These are phyloP conservation scores for Eremochloa ophiuroides DNA, from an alignment of 176 grass and related monocot species.

Conservation along the genomic window DNA sequence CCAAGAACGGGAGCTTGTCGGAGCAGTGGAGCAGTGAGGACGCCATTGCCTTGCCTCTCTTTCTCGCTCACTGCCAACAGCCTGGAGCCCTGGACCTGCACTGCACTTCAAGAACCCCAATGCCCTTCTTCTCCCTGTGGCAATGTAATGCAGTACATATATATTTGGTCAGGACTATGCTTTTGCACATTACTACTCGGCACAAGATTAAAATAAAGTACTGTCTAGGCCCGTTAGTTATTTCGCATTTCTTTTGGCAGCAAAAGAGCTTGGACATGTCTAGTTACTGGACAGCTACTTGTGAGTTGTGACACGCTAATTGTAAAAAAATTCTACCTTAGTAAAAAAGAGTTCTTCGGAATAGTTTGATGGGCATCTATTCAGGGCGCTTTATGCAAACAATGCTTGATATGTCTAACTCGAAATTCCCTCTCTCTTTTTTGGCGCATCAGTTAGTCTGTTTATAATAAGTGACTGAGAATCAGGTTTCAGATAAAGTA, in stretches of 20 bases:
- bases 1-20: conserved; percentile 53
- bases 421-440: conserved; percentile 22
- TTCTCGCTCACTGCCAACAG: neutral
- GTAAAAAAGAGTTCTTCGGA: conserved; percentile 11
- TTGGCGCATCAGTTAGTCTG: conserved; percentile 15
- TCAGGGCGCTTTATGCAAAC: conserved; percentile 33
- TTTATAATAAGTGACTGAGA: conserved; percentile 34
- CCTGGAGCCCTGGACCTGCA: neutral
- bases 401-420: conserved; percentile 33
- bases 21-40: conserved; percentile 53
- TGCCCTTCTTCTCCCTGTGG: conserved; percentile 25
- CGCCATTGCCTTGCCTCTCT: conserved; percentile 54
- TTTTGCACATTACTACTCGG: neutral
- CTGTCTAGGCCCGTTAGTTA: neutral
- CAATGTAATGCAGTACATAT: conserved; percentile 23
- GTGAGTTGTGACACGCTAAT: conserved; percentile 17
- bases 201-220: neutral
- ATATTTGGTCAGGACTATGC: conserved; percentile 28
- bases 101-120: neutral
- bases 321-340: neutral
- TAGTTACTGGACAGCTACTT: neutral
- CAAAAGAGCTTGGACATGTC: neutral
- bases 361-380: conserved; percentile 31
- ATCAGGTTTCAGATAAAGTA: conserved; percentile 47
- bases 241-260: neutral